Evolutionary conservation across 371 early-diverging fungal genomes (phyloP), one percentile per base, ranked within the genome.

Genomic region (Massospora cicadina): DNA sequence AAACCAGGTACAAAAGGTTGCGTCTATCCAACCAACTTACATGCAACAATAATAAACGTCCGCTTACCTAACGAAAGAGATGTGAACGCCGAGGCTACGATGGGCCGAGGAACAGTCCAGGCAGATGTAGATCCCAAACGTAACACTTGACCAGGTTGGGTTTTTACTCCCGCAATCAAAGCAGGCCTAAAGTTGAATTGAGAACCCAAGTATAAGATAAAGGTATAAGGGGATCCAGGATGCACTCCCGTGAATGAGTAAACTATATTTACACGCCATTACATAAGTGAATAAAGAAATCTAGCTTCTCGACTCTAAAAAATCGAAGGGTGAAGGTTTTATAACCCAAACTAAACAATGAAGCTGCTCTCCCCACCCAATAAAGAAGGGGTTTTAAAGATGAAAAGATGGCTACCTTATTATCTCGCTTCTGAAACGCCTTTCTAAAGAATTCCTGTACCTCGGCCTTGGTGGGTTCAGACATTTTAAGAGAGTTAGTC

Each of bases 61-160:
- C 21, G 23, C 70, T 71, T 78, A 90, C 87, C 93, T 81, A 54
- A 93, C 98, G 87, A 91, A 99, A 65, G 88, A 88, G 67, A 96
- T 92, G 75, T 92, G 96, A 31, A 93, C 96, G 57, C 91, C 98
- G 71, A 96, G 80, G 68, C 91, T 93, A 58, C 95, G 82, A 69
- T 95, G 95, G 3, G 89, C 86, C 29, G 97, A 86, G 12, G 98
- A 96, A 74, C 99, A 99, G 64, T 98, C 96, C 29, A 96, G 81
- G 75, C 99, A 99, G 60, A 99, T 79, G 74, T 98, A 99, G 65
- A 98, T 86, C 54, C 98, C 99, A 76, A 85, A 98, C 0, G 95
- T 91, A 17, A 97, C 90, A 66, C 90, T 88, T 54, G 94, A 81
- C 99, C 99, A 99, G 25, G 89, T 90, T 53, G 99, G 99, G 73